phyloP scores from a whole-genome alignment of 805 yeast species.

The Ogataea trehalophila region DNA sequence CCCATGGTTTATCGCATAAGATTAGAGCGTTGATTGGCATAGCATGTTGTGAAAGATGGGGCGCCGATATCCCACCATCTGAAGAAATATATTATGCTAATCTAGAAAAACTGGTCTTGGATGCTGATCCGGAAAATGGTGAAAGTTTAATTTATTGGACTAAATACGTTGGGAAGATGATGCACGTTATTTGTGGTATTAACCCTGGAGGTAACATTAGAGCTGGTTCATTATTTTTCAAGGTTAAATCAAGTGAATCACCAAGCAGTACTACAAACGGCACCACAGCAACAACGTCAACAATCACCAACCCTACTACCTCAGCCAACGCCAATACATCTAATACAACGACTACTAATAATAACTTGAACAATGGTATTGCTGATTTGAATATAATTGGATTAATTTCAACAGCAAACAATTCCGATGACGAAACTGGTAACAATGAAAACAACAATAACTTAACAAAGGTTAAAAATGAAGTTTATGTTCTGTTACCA shows the following conservation, averaged over 20 bases:
- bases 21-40: slow-evolving; percentile 68
- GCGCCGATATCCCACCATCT: slow-evolving; percentile 63
- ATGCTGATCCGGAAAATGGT: slow-evolving; percentile 35
- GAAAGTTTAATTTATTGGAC: slow-evolving; percentile 67
- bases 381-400: slow-evolving; percentile 8
- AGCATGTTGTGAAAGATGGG: slow-evolving; percentile 78
- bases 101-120: slow-evolving; percentile 45
- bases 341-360: background rate
- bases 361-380: slow-evolving; percentile 6
- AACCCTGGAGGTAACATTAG: slow-evolving; percentile 78
- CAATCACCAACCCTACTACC: slow-evolving; percentile 2
- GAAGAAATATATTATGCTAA: slow-evolving; percentile 43
- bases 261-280: slow-evolving; percentile 5
- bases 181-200: slow-evolving; percentile 76
- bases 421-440: slow-evolving; percentile 16
- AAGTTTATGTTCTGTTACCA: slow-evolving; percentile 32
- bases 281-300: slow-evolving; percentile 3
- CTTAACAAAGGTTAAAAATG: slow-evolving; percentile 25
- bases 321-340: slow-evolving; percentile 3
- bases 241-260: slow-evolving; percentile 21
- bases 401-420: slow-evolving; percentile 9
- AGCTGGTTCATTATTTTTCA: slow-evolving; percentile 50
- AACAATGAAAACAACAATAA: slow-evolving; percentile 26
- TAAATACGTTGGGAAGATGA: slow-evolving; percentile 61
- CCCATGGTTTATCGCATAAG: slow-evolving; percentile 70